phyloP scores from a whole-genome alignment of 495 filamentous ascomycete genomes.

The Penicillium cinerascens region DNA sequence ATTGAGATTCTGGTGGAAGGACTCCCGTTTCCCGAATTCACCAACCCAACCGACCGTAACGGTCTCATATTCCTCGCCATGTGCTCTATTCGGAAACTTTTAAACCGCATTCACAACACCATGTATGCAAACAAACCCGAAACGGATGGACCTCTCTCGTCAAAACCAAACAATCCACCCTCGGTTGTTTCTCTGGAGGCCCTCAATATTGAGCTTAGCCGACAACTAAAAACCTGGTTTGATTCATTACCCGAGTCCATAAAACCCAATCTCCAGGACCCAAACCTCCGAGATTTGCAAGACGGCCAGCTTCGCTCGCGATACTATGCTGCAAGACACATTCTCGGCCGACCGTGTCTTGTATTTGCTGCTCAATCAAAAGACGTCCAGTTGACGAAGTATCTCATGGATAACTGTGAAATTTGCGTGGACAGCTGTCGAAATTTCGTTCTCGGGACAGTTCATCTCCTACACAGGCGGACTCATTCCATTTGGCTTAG shows the following conservation, averaged over 20 bases:
- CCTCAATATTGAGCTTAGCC: conserved; percentile 13
- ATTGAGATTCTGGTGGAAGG: conserved; percentile 16
- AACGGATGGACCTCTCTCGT: conserved; percentile 3
- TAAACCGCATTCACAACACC: conserved; percentile 18
- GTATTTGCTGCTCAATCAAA: conserved; percentile 11
- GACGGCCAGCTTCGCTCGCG: conserved; percentile 16
- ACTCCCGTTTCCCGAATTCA: conserved; percentile 12
- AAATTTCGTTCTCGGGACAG: conserved; percentile 6
- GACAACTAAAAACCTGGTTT: conserved; percentile 17
- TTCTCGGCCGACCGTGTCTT: conserved; percentile 19
- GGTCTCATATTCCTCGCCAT: conserved; percentile 18
- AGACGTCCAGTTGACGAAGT: conserved; percentile 4
- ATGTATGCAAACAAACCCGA: conserved; percentile 10
- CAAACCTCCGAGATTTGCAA: conserved; percentile 4
- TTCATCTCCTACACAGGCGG: conserved; percentile 10
- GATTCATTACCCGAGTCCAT: conserved; percentile 8
- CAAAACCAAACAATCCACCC: conserved; percentile 1
- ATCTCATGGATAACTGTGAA: conserved; percentile 13
- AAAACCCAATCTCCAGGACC: conserved; percentile 10
- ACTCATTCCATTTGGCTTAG: conserved; percentile 17
- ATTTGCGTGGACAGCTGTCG: conserved; percentile 19
- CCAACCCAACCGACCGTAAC: conserved; percentile 1
- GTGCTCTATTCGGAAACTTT: conserved; percentile 19
- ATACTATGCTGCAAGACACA: conserved; percentile 17
- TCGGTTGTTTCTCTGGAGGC: conserved; percentile 12